Evolutionary conservation across 257 asterid species (phyloP).

Genomic region (Capsicum chinense): DNA sequence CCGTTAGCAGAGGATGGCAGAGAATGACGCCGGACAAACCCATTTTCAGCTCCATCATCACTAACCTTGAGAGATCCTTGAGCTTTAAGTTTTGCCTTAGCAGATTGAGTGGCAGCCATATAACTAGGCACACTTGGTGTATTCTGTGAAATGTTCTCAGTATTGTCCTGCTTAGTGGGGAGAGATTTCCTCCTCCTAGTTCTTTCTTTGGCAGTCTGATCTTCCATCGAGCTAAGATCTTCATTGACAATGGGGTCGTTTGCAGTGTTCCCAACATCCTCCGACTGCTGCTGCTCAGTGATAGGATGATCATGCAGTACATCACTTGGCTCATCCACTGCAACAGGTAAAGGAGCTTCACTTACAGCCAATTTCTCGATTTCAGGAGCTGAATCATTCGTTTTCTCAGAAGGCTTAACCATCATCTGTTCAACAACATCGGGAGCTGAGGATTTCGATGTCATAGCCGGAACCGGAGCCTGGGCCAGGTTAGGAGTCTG

Average conservation of each 20-base stretch:
- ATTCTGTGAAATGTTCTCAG: slow-evolving; percentile 29
- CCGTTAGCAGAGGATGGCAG: slow-evolving; percentile 55
- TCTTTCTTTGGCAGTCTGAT: slow-evolving; percentile 36
- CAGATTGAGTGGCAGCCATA: slow-evolving; percentile 64
- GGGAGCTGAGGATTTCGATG: slow-evolving; percentile 39
- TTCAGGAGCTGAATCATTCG: slow-evolving; percentile 30
- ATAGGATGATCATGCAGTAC: background rate
- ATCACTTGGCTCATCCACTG: background rate
- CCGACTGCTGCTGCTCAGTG: slow-evolving; percentile 30
- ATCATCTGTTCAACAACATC: slow-evolving; percentile 52
- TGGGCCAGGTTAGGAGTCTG: slow-evolving; percentile 43
- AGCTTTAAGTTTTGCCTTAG: slow-evolving; percentile 58
- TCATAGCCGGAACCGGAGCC: slow-evolving; percentile 32
- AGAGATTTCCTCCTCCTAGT: slow-evolving; percentile 46
- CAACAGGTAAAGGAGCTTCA: slow-evolving; percentile 19
- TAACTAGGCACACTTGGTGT: slow-evolving; percentile 54
- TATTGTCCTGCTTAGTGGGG: slow-evolving; percentile 45
- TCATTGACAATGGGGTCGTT: slow-evolving; percentile 33
- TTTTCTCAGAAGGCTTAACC: slow-evolving; percentile 35
- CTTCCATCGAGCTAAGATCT: slow-evolving; percentile 41
- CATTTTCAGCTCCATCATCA: slow-evolving; percentile 48
- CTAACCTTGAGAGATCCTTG: slow-evolving; percentile 54
- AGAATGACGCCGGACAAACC: slow-evolving; percentile 54
- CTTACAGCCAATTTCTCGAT: slow-evolving; percentile 19
- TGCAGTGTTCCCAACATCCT: slow-evolving; percentile 22